A percentile compares a stretch with the other conserved stretches of the same genome.
Conservation (phyloP, 1,284 basidiomycete species). For the Trametes sp. region DNA sequence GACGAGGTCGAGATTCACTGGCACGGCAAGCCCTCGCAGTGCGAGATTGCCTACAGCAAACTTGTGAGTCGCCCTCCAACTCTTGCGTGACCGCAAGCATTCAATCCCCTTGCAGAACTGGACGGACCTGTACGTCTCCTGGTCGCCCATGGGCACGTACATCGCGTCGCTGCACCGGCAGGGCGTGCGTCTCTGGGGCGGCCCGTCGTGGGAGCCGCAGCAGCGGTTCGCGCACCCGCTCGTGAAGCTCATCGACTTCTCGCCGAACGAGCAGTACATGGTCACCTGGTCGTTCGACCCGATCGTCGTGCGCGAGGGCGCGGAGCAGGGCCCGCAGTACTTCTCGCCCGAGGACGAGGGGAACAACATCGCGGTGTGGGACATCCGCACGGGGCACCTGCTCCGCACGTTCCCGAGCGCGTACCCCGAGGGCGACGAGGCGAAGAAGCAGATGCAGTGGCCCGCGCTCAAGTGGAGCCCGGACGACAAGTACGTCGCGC, state of each 20-base stretch:
- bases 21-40: constrained; percentile 92
- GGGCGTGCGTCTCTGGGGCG: constrained; percentile 97
- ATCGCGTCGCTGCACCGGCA: constrained; percentile 95
- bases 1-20: constrained; percentile 93
- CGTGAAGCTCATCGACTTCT: constrained; percentile 97
- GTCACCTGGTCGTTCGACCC: constrained; percentile 99
- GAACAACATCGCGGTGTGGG: constrained; percentile 98
- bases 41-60: constrained; percentile 82
- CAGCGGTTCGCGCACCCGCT: constrained; percentile 96
- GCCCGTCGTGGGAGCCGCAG: constrained; percentile 85
- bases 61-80: constrained; percentile 55
- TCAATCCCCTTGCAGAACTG: constrained; percentile 57
- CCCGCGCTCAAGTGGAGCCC: constrained; percentile 98
- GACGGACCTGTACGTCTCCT: constrained; percentile 98
- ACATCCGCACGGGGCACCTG: constrained; percentile 92
- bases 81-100: too few relatives aligned
- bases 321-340: constrained; percentile 83
- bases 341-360: constrained; percentile 97
- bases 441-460: constrained; percentile 90
- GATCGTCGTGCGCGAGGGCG: constrained; percentile 87
- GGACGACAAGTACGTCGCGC: constrained; percentile 95
- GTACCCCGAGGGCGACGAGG: constrained; percentile 61
- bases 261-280: constrained; percentile 96
- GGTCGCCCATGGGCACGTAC: constrained; percentile 97
- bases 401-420: constrained; percentile 92